phyloP scores from a whole-genome alignment of 2,329 filamentous ascomycete species.

The Sordariomycetes sp. region DNA sequence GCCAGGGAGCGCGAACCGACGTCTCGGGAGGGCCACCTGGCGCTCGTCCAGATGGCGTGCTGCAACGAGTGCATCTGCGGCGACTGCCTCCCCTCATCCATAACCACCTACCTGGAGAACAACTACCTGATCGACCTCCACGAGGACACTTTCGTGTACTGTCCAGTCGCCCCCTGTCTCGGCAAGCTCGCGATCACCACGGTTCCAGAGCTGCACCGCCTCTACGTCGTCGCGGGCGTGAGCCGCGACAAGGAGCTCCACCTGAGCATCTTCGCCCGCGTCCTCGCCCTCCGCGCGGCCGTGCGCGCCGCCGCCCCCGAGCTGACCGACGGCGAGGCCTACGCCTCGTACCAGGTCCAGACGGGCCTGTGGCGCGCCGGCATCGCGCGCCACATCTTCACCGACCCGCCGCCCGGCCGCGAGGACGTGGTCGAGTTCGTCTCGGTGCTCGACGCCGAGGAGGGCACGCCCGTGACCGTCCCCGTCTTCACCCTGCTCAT shows the following conservation, averaged over 20 bases:
- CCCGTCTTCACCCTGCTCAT: slow-evolving; percentile 1
- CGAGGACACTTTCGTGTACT: slow-evolving; percentile 7
- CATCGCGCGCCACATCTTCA: background rate
- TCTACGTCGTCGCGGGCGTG: background rate
- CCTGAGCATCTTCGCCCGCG: background rate
- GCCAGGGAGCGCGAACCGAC: background rate
- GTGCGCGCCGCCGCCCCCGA: background rate
- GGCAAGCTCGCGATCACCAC: background rate
- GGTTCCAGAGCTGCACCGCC: background rate
- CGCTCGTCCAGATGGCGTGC: slow-evolving; percentile 5
- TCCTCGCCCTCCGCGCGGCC: background rate
- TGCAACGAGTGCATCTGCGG: slow-evolving; percentile 9
- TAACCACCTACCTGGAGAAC: slow-evolving; percentile 1
- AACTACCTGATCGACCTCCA: slow-evolving; percentile 8
- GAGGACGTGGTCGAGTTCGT: background rate
- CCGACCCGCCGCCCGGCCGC: background rate
- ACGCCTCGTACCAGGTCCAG: background rate
- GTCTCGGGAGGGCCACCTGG: too few species aligned
- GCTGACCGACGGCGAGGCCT: background rate
- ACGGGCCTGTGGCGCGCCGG: background rate
- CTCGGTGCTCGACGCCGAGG: background rate
- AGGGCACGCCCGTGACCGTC: background rate
- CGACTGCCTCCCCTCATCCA: slow-evolving; percentile 4
- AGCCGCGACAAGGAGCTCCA: background rate
- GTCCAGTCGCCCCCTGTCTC: slow-evolving; percentile 5